These are phyloP conservation scores for Ambispora gerdemannii DNA, from an alignment of 192 early-diverging fungal species.

Conservation along the genomic window DNA sequence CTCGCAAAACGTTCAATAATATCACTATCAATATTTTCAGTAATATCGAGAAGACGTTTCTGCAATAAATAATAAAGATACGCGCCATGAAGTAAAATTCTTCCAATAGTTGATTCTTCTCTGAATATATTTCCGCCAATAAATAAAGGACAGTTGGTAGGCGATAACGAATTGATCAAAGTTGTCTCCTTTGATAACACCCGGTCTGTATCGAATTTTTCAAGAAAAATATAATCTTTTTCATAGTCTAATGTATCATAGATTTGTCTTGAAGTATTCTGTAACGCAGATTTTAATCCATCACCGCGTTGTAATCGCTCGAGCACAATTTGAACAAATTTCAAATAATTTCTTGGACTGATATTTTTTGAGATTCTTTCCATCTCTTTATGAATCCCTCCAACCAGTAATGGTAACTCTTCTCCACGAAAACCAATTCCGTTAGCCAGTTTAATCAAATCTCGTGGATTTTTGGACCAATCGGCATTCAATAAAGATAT, in stretches of 20 bases:
- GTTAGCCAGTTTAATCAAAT: conserved; percentile 50
- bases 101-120: conserved; percentile 56
- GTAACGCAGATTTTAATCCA: conserved; percentile 37
- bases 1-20: conserved; percentile 32
- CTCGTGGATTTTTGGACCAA: conserved; percentile 47
- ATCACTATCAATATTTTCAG: conserved; percentile 33
- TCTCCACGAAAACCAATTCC: conserved; percentile 43
- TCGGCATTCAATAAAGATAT: conserved; percentile 62
- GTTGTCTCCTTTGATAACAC: too few species aligned
- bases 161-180: conserved; percentile 33
- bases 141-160: conserved; percentile 45
- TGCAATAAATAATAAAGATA: conserved; percentile 47
- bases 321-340: conserved; percentile 43
- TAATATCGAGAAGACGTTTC: conserved; percentile 27
- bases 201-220: neutral
- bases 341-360: conserved; percentile 47
- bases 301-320: conserved; percentile 56
- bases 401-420: conserved; percentile 38
- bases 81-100: conserved; percentile 52
- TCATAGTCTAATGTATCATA: conserved; percentile 34
- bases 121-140: conserved; percentile 51
- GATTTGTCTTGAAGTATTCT: conserved; percentile 45
- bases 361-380: conserved; percentile 37
- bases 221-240: neutral
- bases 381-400: conserved; percentile 42